These are phyloP conservation scores for Hirsutella minnesotensis DNA, from an alignment of 2,329 filamentous ascomycete species.

Conservation along the genomic window DNA sequence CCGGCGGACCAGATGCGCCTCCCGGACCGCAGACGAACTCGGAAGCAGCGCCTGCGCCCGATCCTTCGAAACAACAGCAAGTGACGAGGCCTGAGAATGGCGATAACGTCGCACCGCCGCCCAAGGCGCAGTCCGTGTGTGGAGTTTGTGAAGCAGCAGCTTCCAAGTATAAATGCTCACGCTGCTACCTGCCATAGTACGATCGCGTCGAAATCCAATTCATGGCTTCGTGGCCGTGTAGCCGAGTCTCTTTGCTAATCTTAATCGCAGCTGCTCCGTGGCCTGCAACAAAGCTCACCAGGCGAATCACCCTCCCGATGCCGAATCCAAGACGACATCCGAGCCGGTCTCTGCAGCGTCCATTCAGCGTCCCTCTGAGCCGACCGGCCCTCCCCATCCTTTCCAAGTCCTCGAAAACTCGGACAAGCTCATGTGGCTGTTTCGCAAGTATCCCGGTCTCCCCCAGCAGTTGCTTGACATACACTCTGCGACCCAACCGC, in stretches of 20 bases:
- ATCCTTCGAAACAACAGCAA: no score
- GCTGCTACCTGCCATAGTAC: constrained; percentile 47
- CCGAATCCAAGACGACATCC: constrained; percentile 19
- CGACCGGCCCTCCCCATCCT: constrained; percentile 24
- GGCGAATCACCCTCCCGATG: constrained; percentile 33
- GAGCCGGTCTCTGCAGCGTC: constrained; percentile 10
- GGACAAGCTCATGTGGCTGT: constrained; percentile 36
- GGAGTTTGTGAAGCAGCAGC: constrained; percentile 38
- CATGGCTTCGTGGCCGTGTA: neutral
- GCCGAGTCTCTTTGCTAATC: neutral
- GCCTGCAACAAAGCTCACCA: constrained; percentile 42
- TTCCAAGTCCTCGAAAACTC: constrained; percentile 40
- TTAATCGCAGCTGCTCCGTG: constrained; percentile 40
- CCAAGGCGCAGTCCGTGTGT: constrained; percentile 22
- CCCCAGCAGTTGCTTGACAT: constrained; percentile 34
- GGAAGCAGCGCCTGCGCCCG: no score
- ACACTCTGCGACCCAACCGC: constrained; percentile 36
- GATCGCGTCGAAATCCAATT: constrained; percentile 12
- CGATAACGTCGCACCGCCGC: no score
- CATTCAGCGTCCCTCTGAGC: constrained; percentile 2
- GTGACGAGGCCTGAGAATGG: no score
- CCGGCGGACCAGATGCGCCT: no score
- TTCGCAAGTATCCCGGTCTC: constrained; percentile 40
- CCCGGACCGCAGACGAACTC: no score
- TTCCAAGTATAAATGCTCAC: constrained; percentile 52